Evolutionary conservation across 2,329 filamentous ascomycete species (phyloP).

Genomic region (Claviceps sp.): DNA sequence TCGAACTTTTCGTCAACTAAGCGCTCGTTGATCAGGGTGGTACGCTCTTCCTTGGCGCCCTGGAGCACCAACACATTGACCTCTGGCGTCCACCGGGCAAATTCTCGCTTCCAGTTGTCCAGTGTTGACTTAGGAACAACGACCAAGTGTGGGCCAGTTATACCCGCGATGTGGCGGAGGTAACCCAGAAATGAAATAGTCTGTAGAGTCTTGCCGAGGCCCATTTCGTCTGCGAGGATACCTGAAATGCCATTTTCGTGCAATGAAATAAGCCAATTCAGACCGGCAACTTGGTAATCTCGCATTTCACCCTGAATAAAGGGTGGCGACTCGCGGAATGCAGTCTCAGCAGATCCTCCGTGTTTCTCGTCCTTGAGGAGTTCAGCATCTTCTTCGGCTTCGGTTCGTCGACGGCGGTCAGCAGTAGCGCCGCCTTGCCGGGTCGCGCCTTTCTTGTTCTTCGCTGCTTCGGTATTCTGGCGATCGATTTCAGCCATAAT

Average conservation of each 20-base stretch:
- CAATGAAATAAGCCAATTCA: constrained; percentile 95
- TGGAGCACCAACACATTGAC: constrained; percentile 89
- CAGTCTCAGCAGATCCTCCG: constrained; percentile 71
- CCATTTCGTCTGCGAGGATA: constrained; percentile 97
- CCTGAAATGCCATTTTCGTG: constrained; percentile 98
- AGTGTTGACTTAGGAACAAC: constrained; percentile 93
- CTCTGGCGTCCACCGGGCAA: constrained; percentile 86
- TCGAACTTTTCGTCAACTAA: constrained; percentile 94
- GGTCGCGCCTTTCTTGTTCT: constrained; percentile 57
- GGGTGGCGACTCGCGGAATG: constrained; percentile 87
- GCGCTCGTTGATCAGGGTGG: constrained; percentile 75
- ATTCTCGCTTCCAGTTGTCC: constrained; percentile 97
- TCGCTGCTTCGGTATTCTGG: constrained; percentile 65
- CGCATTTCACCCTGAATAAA: constrained; percentile 84
- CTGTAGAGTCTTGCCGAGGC: constrained; percentile 91
- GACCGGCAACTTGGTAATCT: constrained; percentile 87
- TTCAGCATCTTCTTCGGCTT: constrained; percentile 96
- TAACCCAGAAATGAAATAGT: constrained; percentile 96
- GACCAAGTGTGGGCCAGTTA: constrained; percentile 80
- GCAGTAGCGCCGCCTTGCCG: constrained; percentile 75
- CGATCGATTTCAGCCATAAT: constrained; percentile 91
- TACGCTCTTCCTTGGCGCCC: constrained; percentile 86
- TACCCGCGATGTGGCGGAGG: constrained; percentile 78
- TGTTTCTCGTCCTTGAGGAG: constrained; percentile 73
- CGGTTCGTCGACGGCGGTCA: constrained; percentile 72